phyloP scores from a whole-genome alignment of 2,329 filamentous ascomycete genomes.

The Claviceps quebecensis region DNA sequence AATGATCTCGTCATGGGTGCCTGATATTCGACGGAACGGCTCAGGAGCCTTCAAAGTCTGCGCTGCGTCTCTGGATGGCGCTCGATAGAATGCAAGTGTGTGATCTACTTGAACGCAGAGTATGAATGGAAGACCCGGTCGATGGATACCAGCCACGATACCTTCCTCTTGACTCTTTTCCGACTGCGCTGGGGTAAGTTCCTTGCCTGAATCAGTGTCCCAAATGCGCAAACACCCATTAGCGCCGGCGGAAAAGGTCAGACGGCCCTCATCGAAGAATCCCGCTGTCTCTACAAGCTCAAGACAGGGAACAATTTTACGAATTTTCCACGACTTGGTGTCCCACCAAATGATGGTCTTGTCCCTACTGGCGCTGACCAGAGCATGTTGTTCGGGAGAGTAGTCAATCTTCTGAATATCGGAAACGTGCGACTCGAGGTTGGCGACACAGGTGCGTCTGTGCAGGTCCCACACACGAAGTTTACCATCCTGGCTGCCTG shows the following conservation, averaged over 20 bases:
- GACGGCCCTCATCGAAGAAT: slow-evolving; percentile 55
- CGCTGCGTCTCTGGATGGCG: slow-evolving; percentile 25
- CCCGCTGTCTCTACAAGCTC: slow-evolving; percentile 77
- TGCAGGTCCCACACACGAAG: slow-evolving; percentile 84
- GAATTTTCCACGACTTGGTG: slow-evolving; percentile 66
- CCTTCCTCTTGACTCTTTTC: slow-evolving; percentile 46
- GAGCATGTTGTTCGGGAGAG: slow-evolving; percentile 54
- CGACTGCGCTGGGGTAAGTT: slow-evolving; percentile 62
- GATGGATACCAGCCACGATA: slow-evolving; percentile 59
- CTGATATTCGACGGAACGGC: slow-evolving; percentile 69
- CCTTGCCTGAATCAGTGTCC: slow-evolving; percentile 61
- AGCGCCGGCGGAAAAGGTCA: slow-evolving; percentile 75
- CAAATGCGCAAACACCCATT: slow-evolving; percentile 74
- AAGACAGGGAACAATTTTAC: slow-evolving; percentile 67
- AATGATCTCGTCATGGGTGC: slow-evolving; percentile 95
- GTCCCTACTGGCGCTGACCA: slow-evolving; percentile 80
- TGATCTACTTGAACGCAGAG: slow-evolving; percentile 82
- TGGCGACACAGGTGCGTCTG: slow-evolving; percentile 62
- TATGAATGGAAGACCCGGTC: slow-evolving; percentile 51
- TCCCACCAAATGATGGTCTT: slow-evolving; percentile 94
- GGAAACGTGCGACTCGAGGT: slow-evolving; percentile 84
- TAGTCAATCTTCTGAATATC: slow-evolving; percentile 83
- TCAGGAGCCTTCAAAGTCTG: slow-evolving; percentile 24
- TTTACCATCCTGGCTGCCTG: slow-evolving; percentile 87
- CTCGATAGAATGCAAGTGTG: slow-evolving; percentile 61